Evolutionary conservation across 163 green algal genomes (phyloP).

Genomic region (Scenedesmus sp.): DNA sequence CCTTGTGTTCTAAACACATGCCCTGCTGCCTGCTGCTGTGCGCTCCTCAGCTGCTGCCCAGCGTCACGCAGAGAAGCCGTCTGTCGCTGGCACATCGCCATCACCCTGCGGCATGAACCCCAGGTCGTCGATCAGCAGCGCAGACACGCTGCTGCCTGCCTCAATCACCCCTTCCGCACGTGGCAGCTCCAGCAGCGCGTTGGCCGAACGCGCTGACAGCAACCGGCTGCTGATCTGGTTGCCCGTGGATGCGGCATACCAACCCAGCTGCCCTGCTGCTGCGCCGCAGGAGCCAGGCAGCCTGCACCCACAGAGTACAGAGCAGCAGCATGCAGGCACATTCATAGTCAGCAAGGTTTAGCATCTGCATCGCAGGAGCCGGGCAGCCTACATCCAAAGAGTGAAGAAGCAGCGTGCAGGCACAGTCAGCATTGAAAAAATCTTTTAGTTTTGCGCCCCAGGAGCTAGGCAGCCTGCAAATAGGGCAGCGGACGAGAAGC

Average conservation of each 20-base stretch:
- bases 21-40: not conserved
- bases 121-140: constrained; percentile 86
- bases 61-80: constrained; percentile 54
- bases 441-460: no score
- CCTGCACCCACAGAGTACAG: not conserved
- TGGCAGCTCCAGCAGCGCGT: constrained; percentile 94
- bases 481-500: no score
- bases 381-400: no score
- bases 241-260: constrained; percentile 88
- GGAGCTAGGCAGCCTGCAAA: no score
- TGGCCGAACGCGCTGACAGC: constrained; percentile 87
- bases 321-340: no score
- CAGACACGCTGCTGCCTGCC: constrained; percentile 69
- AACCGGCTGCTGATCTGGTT: constrained; percentile 97
- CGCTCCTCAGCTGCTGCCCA: not conserved
- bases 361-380: no score
- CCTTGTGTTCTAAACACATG: no score
- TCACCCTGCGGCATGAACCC: constrained; percentile 67
- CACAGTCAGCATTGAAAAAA: no score
- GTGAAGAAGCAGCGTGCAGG: no score
- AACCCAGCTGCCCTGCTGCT: constrained; percentile 58
- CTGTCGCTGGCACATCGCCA: constrained; percentile 55
- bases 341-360: no score
- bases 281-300: constrained; percentile 7
- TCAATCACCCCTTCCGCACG: constrained; percentile 70